phyloP scores from a whole-genome alignment of 495 filamentous ascomycete genomes.

The Durotheca rogersii region DNA sequence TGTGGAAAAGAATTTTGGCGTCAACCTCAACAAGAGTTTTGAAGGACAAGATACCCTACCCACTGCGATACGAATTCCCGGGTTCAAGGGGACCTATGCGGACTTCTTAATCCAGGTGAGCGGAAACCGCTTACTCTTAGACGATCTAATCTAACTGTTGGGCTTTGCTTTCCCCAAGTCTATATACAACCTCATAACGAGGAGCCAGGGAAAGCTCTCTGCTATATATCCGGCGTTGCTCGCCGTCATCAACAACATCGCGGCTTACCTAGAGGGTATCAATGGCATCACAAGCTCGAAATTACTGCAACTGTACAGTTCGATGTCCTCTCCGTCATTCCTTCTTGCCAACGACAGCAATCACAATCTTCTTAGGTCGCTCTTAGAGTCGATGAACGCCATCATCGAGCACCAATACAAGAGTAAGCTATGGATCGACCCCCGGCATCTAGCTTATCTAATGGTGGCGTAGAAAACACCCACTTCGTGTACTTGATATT shows the following conservation, averaged over 20 bases:
- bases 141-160: constrained; percentile 7
- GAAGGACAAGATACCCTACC: constrained; percentile 88
- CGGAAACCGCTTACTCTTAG: constrained; percentile 36
- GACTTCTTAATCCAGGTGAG: constrained; percentile 90
- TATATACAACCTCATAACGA: constrained; percentile 87
- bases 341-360: constrained; percentile 95
- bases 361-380: constrained; percentile 73
- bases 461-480: constrained; percentile 64
- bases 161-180: constrained; percentile 65
- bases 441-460: constrained; percentile 23
- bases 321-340: constrained; percentile 93
- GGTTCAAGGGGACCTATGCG: constrained; percentile 88
- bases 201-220: constrained; percentile 85
- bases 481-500: constrained; percentile 81
- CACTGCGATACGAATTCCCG: constrained; percentile 70
- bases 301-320: constrained; percentile 84
- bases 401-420: constrained; percentile 89
- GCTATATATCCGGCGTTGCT: constrained; percentile 92
- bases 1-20: constrained; percentile 87
- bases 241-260: constrained; percentile 90
- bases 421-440: constrained; percentile 50
- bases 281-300: constrained; percentile 75
- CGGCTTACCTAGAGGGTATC: constrained; percentile 76
- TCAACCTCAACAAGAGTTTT: constrained; percentile 85
- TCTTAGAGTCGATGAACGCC: constrained; percentile 89